phyloP scores from a whole-genome alignment of 2,329 filamentous ascomycete species.

The Colletotrichum orchidophilum region DNA sequence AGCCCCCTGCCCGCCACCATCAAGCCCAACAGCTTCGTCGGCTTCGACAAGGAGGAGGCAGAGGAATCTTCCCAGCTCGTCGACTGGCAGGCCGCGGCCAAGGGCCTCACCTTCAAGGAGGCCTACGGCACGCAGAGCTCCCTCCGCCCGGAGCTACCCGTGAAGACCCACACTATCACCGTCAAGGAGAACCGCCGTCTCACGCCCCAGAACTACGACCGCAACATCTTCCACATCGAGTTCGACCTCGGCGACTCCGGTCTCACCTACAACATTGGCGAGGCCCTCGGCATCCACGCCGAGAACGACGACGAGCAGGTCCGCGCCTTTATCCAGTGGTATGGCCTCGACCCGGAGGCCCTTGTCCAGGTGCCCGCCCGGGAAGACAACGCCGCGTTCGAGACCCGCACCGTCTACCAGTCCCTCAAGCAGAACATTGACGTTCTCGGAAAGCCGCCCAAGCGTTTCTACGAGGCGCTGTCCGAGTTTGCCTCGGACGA shows the following conservation, averaged over 20 bases:
- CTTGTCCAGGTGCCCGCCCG: constrained; percentile 92
- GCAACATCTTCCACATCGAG: constrained; percentile 99
- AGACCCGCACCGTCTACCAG: constrained; percentile 94
- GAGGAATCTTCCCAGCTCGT: constrained; percentile 74
- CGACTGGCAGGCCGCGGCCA: constrained; percentile 85
- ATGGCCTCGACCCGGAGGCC: constrained; percentile 83
- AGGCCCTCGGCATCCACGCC: constrained; percentile 94
- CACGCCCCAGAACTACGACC: constrained; percentile 88
- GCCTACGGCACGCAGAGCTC: constrained; percentile 79
- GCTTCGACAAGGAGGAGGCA: constrained; percentile 79
- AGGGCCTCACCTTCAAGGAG: constrained; percentile 93
- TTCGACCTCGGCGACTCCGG: constrained; percentile 94
- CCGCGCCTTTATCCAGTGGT: constrained; percentile 86
- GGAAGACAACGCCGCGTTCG: constrained; percentile 77
- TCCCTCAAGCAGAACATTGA: constrained; percentile 91
- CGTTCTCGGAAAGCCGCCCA: constrained; percentile 95
- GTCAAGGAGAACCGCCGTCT: constrained; percentile 97
- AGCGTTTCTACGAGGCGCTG: constrained; percentile 96
- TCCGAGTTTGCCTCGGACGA: constrained; percentile 87
- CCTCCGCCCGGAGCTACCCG: constrained; percentile 85
- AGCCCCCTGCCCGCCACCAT: constrained; percentile 69
- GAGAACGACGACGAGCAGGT: constrained; percentile 88
- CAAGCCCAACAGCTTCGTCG: constrained; percentile 82
- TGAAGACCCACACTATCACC: constrained; percentile 86
- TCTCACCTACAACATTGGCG: constrained; percentile 95